Conservation (phyloP, 108 stramenopile species). For the Cyclostephanos tholiformis region DNA sequence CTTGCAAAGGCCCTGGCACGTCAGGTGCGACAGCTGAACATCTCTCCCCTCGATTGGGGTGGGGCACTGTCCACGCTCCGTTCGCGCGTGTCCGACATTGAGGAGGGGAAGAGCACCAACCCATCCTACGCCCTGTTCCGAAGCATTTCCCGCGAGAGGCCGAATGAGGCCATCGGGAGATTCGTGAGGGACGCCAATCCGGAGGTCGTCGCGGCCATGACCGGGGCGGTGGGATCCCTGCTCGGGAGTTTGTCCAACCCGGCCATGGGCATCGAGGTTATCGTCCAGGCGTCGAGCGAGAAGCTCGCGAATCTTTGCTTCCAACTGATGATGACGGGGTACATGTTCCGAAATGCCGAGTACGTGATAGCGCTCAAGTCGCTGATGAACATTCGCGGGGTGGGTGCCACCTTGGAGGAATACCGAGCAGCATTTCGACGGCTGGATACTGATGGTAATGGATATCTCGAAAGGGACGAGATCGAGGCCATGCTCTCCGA, state of each 20-base stretch:
- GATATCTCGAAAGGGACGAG: conserved; percentile 76
- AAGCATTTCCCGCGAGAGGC: conserved; percentile 61
- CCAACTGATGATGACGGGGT: conserved; percentile 90
- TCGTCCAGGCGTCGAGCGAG: conserved; percentile 78
- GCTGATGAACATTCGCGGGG: conserved; percentile 69
- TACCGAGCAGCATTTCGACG: conserved; percentile 81
- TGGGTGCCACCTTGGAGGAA: conserved; percentile 65
- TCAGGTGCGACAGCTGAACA: conserved; percentile 23
- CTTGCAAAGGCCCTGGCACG: conserved; percentile 29
- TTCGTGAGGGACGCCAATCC: conserved; percentile 79
- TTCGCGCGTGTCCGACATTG: conserved; percentile 66
- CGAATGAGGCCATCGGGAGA: conserved; percentile 73
- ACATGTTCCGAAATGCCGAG: conserved; percentile 92
- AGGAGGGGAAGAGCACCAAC: conserved; percentile 60
- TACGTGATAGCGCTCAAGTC: conserved; percentile 87
- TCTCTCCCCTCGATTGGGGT: conserved; percentile 72
- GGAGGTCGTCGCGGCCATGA: conserved; percentile 83
- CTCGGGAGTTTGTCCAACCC: conserved; percentile 83
- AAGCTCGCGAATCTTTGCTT: conserved; percentile 81
- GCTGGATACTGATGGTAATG: conserved; percentile 73
- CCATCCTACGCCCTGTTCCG: conserved; percentile 81
- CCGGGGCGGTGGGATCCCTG: conserved; percentile 67
- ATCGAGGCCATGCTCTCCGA: conserved; percentile 67
- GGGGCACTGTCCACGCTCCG: conserved; percentile 70
- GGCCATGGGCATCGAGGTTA: conserved; percentile 58